Evolutionary conservation across 2,329 filamentous ascomycete species (phyloP), one percentile per base, ranked within the genome.

Genomic region (Nemania sp.): DNA sequence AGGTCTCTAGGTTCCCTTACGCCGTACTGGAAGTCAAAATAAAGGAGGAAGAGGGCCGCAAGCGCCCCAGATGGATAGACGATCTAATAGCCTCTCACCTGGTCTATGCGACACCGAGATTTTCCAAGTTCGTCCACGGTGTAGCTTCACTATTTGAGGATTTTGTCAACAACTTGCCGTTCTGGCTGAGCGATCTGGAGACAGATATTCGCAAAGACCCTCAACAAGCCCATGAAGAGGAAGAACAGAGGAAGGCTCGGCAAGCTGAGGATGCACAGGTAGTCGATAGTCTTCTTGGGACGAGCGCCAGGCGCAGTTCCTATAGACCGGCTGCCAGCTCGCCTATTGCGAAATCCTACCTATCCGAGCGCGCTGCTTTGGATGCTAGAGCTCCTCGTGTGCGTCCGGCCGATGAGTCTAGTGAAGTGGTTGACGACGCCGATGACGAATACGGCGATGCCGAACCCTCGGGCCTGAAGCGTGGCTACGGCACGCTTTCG

Each of bases 91-190:
- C 88, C 60, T 98, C 94, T 5, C 95, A 99, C 79, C 87, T 99
- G 4, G 92, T 99, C 70, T 94, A 97, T 78, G 90, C 94, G 53
- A 90, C 92, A 0, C 93, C 94, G 1, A 89, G 92, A 58, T 99
- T 99, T 82, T 98, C 94, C 75, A 99, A 99, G 80, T 99, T 98
- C 74, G 92, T 97, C 2, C 95, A 99, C 75, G 96, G 96, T 69
- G 90, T 97, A 4, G 94, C 95, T 7, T 90, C 91, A 45, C 86
- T 99, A 1, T 98, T 98, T 73, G 96, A 98, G 76, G 93, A 99
- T 80, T 89, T 97, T 76, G 94, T 99, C 79, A 98, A 98, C 82
- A 94, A 89, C 70, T 90, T 98, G 76, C 96, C 96, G 15, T 98
- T 98, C 83, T 99, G 96, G 96, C 87, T 98, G 38, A 91, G 91